Conservation (phyloP, 225 moss, liverwort and hornwort species). For the Neckera pumila region DNA sequence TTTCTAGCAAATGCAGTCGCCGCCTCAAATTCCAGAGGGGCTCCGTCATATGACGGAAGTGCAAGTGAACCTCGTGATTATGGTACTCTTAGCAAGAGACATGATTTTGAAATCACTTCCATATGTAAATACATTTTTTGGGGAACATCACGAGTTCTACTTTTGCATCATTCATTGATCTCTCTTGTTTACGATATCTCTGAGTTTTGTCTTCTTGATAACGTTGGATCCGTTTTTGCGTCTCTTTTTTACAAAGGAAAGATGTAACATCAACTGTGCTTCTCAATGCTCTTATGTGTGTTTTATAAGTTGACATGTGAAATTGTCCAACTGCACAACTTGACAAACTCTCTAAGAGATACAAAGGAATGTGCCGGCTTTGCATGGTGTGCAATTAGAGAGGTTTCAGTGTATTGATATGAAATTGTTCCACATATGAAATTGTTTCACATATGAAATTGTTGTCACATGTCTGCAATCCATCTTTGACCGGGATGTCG, state of each 20-base stretch:
- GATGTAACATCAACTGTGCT: neutral
- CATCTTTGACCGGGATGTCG: neutral
- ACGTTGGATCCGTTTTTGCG: neutral
- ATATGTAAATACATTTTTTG: neutral
- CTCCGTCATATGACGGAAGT: neutral
- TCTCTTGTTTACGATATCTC: neutral
- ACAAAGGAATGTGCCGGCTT: neutral
- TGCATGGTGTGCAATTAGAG: neutral
- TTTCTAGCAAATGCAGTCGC: neutral
- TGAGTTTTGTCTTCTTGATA: neutral
- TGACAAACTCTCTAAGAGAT: too few species aligned
- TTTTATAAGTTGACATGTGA: neutral
- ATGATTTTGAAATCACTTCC: neutral
- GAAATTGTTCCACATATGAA: neutral
- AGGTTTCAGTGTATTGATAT: neutral
- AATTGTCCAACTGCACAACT: neutral
- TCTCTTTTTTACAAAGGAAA: neutral
- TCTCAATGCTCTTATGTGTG: neutral
- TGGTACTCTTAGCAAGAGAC: neutral
- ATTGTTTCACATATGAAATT: neutral
- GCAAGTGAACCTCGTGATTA: neutral
- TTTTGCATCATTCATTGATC: neutral
- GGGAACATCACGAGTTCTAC: neutral
- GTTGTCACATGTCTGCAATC: neutral
- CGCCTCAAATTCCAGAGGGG: neutral